phyloP scores from a whole-genome alignment of 2,329 filamentous ascomycete species.

The Penicillium vulpinum region DNA sequence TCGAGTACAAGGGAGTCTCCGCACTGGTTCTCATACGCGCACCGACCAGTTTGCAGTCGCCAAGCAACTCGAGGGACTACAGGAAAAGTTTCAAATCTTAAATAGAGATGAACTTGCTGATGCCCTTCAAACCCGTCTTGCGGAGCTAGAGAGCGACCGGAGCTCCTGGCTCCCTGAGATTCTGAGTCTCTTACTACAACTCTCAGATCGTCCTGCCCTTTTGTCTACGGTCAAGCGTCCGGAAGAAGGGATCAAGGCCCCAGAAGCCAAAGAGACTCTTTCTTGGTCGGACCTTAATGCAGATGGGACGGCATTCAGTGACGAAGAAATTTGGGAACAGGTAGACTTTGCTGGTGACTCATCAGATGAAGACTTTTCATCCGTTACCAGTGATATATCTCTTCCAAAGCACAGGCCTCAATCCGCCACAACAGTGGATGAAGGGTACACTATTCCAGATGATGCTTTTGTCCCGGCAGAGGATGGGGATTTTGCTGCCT shows the following conservation, averaged over 20 bases:
- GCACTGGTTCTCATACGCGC: conserved; percentile 54
- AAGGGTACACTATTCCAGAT: conserved; percentile 38
- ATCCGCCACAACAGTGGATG: conserved; percentile 26
- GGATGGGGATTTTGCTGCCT: conserved; percentile 37
- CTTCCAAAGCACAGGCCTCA: conserved; percentile 30
- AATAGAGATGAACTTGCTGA: conserved; percentile 78
- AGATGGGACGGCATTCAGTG: conserved; percentile 68
- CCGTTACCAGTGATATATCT: conserved; percentile 35
- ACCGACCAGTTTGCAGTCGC: conserved; percentile 76
- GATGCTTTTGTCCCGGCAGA: conserved; percentile 34
- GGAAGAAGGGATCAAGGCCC: conserved; percentile 50
- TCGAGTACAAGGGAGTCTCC: conserved; percentile 36
- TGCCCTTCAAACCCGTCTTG: conserved; percentile 60
- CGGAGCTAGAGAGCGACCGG: conserved; percentile 56
- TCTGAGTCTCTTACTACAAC: conserved; percentile 72
- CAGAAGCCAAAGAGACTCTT: conserved; percentile 52
- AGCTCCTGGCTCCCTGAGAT: conserved; percentile 76
- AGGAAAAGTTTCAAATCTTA: conserved; percentile 82
- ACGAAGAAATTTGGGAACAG: conserved; percentile 45
- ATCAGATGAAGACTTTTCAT: conserved; percentile 42
- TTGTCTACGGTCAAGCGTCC: conserved; percentile 67
- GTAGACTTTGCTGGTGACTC: conserved; percentile 42
- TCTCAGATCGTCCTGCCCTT: conserved; percentile 76
- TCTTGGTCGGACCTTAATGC: conserved; percentile 78
- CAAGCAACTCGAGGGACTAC: conserved; percentile 66